Percentiles rank a stretch among this genome's conserved stretches.
Evolutionary conservation across 192 early-diverging fungal species (phyloP).

Genomic region (Coemansia sp.): DNA sequence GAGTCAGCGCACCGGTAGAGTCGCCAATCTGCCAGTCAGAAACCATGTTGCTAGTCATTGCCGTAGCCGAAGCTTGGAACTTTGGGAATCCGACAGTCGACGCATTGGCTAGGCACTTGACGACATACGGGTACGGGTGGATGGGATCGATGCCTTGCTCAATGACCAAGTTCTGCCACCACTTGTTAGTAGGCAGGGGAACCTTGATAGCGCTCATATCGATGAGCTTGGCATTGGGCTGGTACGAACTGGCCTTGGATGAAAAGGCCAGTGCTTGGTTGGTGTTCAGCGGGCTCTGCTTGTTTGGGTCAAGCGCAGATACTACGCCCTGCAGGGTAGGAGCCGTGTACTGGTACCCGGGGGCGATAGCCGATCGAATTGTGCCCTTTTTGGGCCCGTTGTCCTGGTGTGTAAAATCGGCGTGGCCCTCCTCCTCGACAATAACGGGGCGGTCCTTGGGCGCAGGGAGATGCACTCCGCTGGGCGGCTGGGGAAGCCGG

Average conservation of each 20-base stretch:
- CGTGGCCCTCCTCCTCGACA: constrained; percentile 23
- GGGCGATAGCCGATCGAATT: constrained; percentile 4
- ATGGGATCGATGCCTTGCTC: constrained; percentile 40
- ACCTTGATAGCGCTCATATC: constrained; percentile 9
- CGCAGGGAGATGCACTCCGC: constrained; percentile 28
- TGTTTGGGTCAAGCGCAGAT: constrained; percentile 31
- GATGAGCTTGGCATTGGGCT: constrained; percentile 33
- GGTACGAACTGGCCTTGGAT: constrained; percentile 9
- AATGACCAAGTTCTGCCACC: constrained; percentile 55
- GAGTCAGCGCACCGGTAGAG: constrained; percentile 15
- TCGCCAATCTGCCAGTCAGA: constrained; percentile 37
- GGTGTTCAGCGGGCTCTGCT: constrained; percentile 36
- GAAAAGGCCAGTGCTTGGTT: constrained; percentile 11
- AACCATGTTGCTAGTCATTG: constrained; percentile 25
- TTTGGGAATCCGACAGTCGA: constrained; percentile 35
- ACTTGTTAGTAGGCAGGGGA: constrained; percentile 50
- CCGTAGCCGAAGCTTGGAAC: constrained; percentile 9
- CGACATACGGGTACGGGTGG: constrained; percentile 51
- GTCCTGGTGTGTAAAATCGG: constrained; percentile 18
- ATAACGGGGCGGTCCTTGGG: constrained; percentile 25
- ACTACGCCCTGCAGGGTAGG: constrained; percentile 23
- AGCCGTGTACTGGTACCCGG: constrained; percentile 21
- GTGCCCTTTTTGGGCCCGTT: neutral
- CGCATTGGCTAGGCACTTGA: constrained; percentile 26
- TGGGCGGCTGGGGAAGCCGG: constrained; percentile 41